phyloP scores from a whole-genome alignment of 257 asterid species.

The Penstemon barbatus region DNA sequence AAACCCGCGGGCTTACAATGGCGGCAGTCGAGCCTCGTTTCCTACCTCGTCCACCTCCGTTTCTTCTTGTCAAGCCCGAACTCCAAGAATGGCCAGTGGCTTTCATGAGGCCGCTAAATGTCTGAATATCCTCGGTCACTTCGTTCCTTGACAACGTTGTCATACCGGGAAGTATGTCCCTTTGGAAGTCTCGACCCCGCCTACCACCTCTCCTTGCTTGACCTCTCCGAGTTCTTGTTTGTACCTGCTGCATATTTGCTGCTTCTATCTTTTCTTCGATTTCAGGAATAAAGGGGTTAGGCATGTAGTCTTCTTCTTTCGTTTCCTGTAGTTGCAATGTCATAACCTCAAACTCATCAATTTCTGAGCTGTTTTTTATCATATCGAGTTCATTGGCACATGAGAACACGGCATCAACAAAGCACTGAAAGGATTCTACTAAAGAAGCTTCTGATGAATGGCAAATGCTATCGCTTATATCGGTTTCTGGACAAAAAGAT shows the following conservation, averaged over 20 bases:
- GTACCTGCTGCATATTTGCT: conserved; percentile 14
- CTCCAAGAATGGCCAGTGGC: conserved; percentile 74
- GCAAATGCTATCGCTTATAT: conserved; percentile 11
- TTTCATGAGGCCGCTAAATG: conserved; percentile 78
- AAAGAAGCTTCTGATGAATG: conserved; percentile 24
- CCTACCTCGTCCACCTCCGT: conserved; percentile 65
- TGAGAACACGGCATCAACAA: conserved; percentile 53
- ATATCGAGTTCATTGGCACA: conserved; percentile 1
- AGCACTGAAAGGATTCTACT: conserved; percentile 47
- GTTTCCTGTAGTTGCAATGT: conserved; percentile 62
- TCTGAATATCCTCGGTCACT: conserved; percentile 86
- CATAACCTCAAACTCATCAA: conserved; percentile 80
- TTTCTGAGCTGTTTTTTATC: conserved; percentile 35
- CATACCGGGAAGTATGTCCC: conserved; percentile 85
- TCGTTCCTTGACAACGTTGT: conserved; percentile 77
- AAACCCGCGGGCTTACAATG: neutral
- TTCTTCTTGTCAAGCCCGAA: conserved; percentile 56
- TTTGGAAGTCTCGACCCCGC: conserved; percentile 80
- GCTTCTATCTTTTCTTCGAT: conserved; percentile 40
- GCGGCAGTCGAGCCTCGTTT: conserved; percentile 12
- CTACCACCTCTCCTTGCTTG: conserved; percentile 90
- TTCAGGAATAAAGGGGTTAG: conserved; percentile 43
- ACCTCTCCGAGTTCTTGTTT: conserved; percentile 67
- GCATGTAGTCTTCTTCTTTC: conserved; percentile 67
- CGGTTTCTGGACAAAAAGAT: conserved; percentile 7